These are phyloP conservation scores for Dendrocalamus sinicus DNA, from an alignment of 176 grass and related monocot species.

Conservation along the genomic window DNA sequence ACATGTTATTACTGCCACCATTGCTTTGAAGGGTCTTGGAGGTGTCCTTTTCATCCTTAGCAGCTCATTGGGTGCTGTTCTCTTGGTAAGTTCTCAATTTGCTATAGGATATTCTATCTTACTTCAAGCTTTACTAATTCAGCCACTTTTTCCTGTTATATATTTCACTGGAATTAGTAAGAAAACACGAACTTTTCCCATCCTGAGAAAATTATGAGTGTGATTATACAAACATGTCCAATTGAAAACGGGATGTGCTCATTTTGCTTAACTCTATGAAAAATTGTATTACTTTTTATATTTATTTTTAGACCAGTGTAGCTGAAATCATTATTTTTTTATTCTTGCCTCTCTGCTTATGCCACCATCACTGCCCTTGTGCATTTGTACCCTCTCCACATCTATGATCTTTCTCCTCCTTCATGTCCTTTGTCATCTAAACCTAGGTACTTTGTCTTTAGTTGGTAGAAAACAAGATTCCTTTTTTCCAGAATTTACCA, in stretches of 20 bases:
- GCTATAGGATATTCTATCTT: neutral
- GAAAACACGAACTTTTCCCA: neutral
- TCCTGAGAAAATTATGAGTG: neutral
- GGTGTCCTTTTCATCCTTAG: slow-evolving; percentile 81
- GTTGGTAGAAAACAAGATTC: neutral
- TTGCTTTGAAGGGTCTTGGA: slow-evolving; percentile 73
- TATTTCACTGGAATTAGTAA: neutral
- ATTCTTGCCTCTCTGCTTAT: neutral
- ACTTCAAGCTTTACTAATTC: neutral
- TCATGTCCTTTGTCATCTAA: neutral
- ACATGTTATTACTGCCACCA: slow-evolving; percentile 66
- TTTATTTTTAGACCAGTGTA: neutral
- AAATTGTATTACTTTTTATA: neutral
- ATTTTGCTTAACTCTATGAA: neutral
- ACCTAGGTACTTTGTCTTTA: neutral
- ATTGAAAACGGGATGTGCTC: neutral
- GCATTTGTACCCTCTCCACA: neutral
- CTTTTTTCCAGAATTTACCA: neutral
- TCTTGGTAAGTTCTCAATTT: slow-evolving; percentile 57
- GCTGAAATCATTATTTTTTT: neutral
- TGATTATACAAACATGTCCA: neutral
- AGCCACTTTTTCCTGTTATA: neutral
- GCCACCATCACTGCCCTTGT: neutral
- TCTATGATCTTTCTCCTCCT: neutral
- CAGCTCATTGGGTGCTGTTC: slow-evolving; percentile 69